These are phyloP conservation scores for Dactylonectria macrodidyma DNA, from an alignment of 2,329 filamentous ascomycete genomes.

Conservation along the genomic window DNA sequence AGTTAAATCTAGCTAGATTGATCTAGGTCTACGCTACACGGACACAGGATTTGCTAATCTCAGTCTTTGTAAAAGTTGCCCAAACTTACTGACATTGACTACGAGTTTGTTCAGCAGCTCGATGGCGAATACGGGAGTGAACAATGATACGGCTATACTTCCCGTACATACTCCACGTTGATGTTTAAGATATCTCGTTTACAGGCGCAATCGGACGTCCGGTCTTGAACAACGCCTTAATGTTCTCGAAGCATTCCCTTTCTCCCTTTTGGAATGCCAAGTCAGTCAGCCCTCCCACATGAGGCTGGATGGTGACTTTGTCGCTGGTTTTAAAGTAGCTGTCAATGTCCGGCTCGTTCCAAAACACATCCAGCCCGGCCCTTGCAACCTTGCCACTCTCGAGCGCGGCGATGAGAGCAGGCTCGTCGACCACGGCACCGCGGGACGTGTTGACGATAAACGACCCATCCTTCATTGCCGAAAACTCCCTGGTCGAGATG, in stretches of 20 bases:
- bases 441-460: constrained; percentile 67
- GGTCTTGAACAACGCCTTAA: constrained; percentile 55
- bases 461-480: constrained; percentile 62
- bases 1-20: no score
- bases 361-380: constrained; percentile 65
- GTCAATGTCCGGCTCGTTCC: constrained; percentile 59
- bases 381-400: constrained; percentile 61
- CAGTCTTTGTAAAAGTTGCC: no score
- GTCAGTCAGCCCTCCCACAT: constrained; percentile 62
- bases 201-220: constrained; percentile 58
- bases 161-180: not conserved
- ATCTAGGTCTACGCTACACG: no score
- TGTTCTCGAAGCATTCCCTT: constrained; percentile 62
- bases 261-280: constrained; percentile 59
- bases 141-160: not conserved
- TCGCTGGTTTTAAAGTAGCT: constrained; percentile 58
- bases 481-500: constrained; percentile 58
- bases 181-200: constrained; percentile 40
- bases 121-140: no score
- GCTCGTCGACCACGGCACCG: constrained; percentile 64
- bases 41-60: no score
- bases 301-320: constrained; percentile 60
- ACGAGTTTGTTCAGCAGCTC: no score
- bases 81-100: no score
- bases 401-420: constrained; percentile 62